Base-by-base conservation (phyloP, 75 land plant genomes). In the Pinus tabuliformis region DNA sequence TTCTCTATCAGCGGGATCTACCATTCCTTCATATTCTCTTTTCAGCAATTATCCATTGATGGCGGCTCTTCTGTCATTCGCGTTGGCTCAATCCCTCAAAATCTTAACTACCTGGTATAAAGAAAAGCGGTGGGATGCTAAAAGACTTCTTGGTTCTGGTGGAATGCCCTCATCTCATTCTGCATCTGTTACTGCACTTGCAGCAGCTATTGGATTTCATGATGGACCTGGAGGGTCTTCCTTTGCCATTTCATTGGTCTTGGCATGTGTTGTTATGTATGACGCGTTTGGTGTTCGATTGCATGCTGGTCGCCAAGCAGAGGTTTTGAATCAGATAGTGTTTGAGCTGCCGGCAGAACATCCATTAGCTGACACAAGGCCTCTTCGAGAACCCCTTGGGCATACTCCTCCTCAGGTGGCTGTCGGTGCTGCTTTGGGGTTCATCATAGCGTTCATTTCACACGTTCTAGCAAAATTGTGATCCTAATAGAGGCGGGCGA, bases 281-380 rank as follows among this genome's bases (percentile, higher is more conserved):
- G n/a, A n/a, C n/a, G n/a, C n/a, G n/a, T n/a, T n/a, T n/a, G n/a
- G n/a, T n/a, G n/a, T n/a, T n/a, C n/a, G n/a, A n/a, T n/a, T n/a
- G n/a, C n/a, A n/a, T n/a, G n/a, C n/a, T n/a, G n/a, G n/a, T n/a
- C n/a, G n/a, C n/a, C n/a, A n/a, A n/a, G n/a, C n/a, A n/a, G n/a
- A 97, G 99, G 95, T 97, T n/a, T 66, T 97, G 78, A 97, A 97
- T 82, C 96, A 96, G 75, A 93, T 96, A 77, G 97, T 96, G 22
- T 89, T 81, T 86, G 97, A 91, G 76, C 91, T 96, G 37, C 99
- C 99, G 68, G 88, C 90, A 16, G 94, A 89, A 70, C 99, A 96
- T 84, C 99, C 99, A 78, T 80, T 96, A n/a, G 76, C 99, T 75
- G 94, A 93, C 14, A 84, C 88, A 56, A 88, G 94, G 80, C 97